Evolutionary conservation across 2,329 filamentous ascomycete species (phyloP), one percentile per base, ranked within the genome.

Genomic region (Calonectria pseudoturangicola): DNA sequence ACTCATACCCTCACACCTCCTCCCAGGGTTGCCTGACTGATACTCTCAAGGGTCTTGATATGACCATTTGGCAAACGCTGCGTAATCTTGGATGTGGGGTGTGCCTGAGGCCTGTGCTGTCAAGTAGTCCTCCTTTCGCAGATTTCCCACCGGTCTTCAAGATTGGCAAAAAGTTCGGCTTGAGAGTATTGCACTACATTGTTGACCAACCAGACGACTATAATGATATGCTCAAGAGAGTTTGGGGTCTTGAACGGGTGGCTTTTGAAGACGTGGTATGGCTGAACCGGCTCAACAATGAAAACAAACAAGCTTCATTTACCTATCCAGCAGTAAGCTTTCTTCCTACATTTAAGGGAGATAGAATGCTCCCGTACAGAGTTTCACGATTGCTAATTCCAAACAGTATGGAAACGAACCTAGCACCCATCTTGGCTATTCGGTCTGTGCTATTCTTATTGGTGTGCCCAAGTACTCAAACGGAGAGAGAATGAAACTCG

Each of bases 261-360:
- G 18, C 48, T 16, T 51, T 51, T 18, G 27, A 30, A 1, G 27
- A 51, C 27, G 27, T 51, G 13, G 27, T 51, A 2, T 51, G 48
- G 48, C 13, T 51, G 12, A 51, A 51, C 27, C 13, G 30, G 9
- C 12, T 27, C 27, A n/a, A 51, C 15, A 25, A 18, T 9, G 48
- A 51, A 51, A 51, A 13, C 13, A 51, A 51, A 30, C 48, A 51
- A 51, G 48, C 48, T 3, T 51, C 48, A 9, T 51, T 51, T 30
- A 13, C 48, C 2, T 51, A 51, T 30, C 48, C 48, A 9, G n/a
- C 48, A 7, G 48, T 51, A 13, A 51, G 48, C 18, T 51, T 18
- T 13, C 48, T 15, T 30, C 48, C 41, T 45, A 16, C 41, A 18
- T 27, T 7, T 2, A 16, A 13, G 21, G 21, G 15, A 50, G 4